Conservation (phyloP, 805 yeast genomes). For the Kodamaea kakaduensis region DNA sequence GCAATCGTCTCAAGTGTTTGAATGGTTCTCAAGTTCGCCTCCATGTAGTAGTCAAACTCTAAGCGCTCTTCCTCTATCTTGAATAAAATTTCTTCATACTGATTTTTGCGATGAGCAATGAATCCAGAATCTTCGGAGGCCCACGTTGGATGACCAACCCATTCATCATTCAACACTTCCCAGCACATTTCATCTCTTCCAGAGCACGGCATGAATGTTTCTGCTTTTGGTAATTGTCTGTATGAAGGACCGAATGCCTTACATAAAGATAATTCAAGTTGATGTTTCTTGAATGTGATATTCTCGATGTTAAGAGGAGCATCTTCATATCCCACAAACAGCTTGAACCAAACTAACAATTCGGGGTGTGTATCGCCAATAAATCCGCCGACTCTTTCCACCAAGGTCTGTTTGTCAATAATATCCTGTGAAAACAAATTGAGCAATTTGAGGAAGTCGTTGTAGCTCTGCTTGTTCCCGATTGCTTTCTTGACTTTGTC, state of each 20-base stretch:
- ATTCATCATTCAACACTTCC: slow-evolving; percentile 97
- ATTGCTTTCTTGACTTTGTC: slow-evolving; percentile 87
- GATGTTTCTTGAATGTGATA: slow-evolving; percentile 84
- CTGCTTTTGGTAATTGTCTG: slow-evolving; percentile 86
- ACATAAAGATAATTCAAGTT: slow-evolving; percentile 82
- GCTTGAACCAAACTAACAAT: slow-evolving; percentile 84
- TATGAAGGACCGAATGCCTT: slow-evolving; percentile 95
- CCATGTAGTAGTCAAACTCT: slow-evolving; percentile 95
- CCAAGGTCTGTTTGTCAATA: slow-evolving; percentile 75
- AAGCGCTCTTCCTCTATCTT: slow-evolving; percentile 98
- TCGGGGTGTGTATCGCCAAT: slow-evolving; percentile 74
- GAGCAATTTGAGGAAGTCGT: slow-evolving; percentile 85
- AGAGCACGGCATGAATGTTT: slow-evolving; percentile 94
- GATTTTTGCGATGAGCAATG: slow-evolving; percentile 97
- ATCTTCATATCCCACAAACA: slow-evolving; percentile 84
- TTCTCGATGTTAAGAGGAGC: slow-evolving; percentile 85
- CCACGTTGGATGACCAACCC: slow-evolving; percentile 99
- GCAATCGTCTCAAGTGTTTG: slow-evolving; percentile 95
- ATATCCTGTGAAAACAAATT: slow-evolving; percentile 88
- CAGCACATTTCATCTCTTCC: slow-evolving; percentile 99
- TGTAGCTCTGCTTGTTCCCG: slow-evolving; percentile 84
- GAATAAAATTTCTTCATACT: slow-evolving; percentile 92
- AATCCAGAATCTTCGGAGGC: slow-evolving; percentile 99
- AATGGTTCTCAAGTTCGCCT: slow-evolving; percentile 88
- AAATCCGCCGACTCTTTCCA: slow-evolving; percentile 80